Percentiles rank a stretch among this genome's conserved stretches.
These are phyloP conservation scores for Geotrichum reessii DNA, from an alignment of 1,139 yeast genomes.

Conservation along the genomic window DNA sequence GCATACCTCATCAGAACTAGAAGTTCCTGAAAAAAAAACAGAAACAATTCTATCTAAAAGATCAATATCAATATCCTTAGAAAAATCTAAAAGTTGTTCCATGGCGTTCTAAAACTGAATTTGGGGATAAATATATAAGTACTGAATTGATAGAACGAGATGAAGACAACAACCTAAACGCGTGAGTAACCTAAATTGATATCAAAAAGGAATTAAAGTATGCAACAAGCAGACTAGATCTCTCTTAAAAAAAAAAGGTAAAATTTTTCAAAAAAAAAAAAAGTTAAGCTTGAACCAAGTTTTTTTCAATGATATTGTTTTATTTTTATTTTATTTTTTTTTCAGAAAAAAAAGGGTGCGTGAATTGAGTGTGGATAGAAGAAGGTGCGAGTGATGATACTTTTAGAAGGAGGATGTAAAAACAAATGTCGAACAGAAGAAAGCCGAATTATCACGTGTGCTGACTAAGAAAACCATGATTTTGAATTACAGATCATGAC, in stretches of 20 bases:
- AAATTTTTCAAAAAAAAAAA: background rate
- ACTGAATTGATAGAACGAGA: background rate
- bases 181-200: background rate
- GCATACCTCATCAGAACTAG: slow-evolving; percentile 45
- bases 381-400: background rate
- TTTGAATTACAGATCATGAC: too few species aligned
- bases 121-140: background rate
- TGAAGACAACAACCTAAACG: background rate
- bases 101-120: slow-evolving; percentile 35
- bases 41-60: slow-evolving; percentile 80
- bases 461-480: background rate
- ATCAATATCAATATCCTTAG: slow-evolving; percentile 72
- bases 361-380: background rate
- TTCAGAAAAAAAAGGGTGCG: too few species aligned
- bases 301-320: too few species aligned
- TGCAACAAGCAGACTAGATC: background rate
- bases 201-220: background rate
- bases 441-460: background rate
- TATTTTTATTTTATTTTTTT: too few species aligned
- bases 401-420: background rate
- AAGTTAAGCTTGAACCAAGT: too few species aligned
- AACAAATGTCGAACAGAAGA: background rate
- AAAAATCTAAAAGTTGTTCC: slow-evolving; percentile 87
- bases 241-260: background rate
- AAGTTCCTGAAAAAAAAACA: slow-evolving; percentile 80